Evolutionary conservation across 2,329 filamentous ascomycete species (phyloP).

Genomic region (Sclerotinia glacialis): DNA sequence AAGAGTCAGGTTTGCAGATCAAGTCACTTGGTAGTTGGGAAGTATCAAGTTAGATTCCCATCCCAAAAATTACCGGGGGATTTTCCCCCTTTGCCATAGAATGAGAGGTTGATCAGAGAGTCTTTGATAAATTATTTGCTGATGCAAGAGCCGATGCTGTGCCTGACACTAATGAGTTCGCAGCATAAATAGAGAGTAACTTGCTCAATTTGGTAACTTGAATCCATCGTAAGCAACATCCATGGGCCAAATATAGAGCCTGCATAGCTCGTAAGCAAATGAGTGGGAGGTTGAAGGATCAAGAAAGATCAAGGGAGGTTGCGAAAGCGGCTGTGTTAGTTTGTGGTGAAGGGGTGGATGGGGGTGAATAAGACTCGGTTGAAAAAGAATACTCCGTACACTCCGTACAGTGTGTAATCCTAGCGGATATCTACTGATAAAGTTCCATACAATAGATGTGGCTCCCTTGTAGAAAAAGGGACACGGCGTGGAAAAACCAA

Average conservation of each 20-base stretch:
- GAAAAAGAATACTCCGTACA: neutral
- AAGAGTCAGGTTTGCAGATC: slow-evolving; percentile 11
- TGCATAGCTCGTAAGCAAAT: slow-evolving; percentile 10
- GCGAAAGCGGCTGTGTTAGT: slow-evolving; percentile 18
- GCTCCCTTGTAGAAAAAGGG: neutral
- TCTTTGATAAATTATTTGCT: slow-evolving; percentile 10
- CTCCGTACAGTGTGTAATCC: too few relatives aligned
- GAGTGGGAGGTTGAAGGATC: slow-evolving; percentile 18
- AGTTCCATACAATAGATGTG: neutral
- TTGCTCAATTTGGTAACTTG: slow-evolving; percentile 18
- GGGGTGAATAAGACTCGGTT: slow-evolving; percentile 15
- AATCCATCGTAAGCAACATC: slow-evolving; percentile 16
- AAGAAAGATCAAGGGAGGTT: slow-evolving; percentile 11
- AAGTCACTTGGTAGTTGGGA: slow-evolving; percentile 13
- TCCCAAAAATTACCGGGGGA: neutral
- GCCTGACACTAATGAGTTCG: slow-evolving; percentile 18
- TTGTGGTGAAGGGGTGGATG: slow-evolving; percentile 14
- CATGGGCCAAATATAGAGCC: slow-evolving; percentile 22
- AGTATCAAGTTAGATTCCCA: slow-evolving; percentile 8
- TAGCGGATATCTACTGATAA: neutral
- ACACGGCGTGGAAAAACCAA: neutral
- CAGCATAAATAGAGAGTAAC: slow-evolving; percentile 21
- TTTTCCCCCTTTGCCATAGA: neutral
- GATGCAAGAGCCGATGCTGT: slow-evolving; percentile 21
- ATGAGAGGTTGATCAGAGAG: slow-evolving; percentile 3